Percentiles rank a stretch among this genome's conserved stretches.
phyloP scores from a whole-genome alignment of 108 stramenopile genomes.

The Pseudonitzschia delicatissima region DNA sequence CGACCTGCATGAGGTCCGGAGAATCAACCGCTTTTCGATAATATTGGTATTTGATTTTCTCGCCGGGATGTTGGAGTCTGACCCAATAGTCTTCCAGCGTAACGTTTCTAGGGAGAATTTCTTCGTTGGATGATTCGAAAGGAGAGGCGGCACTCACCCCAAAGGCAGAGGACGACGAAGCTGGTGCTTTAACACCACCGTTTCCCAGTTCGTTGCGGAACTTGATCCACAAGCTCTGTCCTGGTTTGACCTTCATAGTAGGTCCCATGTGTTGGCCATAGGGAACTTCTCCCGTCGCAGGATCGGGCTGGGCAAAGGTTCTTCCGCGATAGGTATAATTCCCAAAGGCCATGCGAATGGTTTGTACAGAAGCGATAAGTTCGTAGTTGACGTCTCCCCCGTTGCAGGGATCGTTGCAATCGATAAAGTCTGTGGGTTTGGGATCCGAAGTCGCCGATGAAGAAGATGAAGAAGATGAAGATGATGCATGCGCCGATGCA shows the following conservation, averaged over 20 bases:
- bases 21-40: constrained; percentile 23
- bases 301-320: constrained; percentile 23
- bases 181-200: too few species aligned
- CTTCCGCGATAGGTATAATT: constrained; percentile 37
- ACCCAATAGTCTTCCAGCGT: constrained; percentile 40
- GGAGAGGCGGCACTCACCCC: too few species aligned
- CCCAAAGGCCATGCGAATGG: constrained; percentile 18
- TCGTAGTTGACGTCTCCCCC: constrained; percentile 50
- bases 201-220: constrained; percentile 38
- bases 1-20: constrained; percentile 35
- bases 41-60: constrained; percentile 41
- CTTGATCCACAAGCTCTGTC: constrained; percentile 46
- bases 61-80: constrained; percentile 37
- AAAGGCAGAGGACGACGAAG: too few species aligned
- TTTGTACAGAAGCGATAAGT: constrained; percentile 21
- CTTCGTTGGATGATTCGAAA: neutral
- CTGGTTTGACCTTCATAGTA: constrained; percentile 42
- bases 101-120: neutral
- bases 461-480: neutral
- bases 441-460: neutral
- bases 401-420: constrained; percentile 37
- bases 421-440: constrained; percentile 22
- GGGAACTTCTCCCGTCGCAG: neutral
- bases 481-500: neutral
- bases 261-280: constrained; percentile 32